These are phyloP conservation scores for Vitis hybrid DNA, from an alignment of 177 flowering plant genomes.

Conservation along the genomic window DNA sequence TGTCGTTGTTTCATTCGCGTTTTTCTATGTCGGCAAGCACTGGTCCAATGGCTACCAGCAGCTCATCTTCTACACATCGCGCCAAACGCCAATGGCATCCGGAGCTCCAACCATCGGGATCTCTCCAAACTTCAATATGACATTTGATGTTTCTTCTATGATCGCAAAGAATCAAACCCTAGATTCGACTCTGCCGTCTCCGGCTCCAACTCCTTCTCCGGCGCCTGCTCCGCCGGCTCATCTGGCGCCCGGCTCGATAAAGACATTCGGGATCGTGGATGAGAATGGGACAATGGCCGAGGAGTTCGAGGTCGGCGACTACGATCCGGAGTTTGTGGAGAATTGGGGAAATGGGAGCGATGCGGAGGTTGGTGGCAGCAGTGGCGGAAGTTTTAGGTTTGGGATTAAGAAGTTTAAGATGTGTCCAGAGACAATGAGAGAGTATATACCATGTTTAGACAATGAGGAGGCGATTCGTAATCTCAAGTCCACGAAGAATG, in stretches of 20 bases:
- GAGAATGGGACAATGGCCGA: constrained; percentile 80
- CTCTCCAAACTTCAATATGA: constrained; percentile 49
- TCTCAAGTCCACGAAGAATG: constrained; percentile 45
- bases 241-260: constrained; percentile 35
- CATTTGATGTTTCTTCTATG: constrained; percentile 31
- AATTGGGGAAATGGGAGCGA: constrained; percentile 41
- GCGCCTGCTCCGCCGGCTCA: constrained; percentile 7
- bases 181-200: background rate
- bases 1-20: constrained; percentile 23
- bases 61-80: constrained; percentile 47
- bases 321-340: constrained; percentile 54
- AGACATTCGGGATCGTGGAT: constrained; percentile 67
- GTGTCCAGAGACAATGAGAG: constrained; percentile 50
- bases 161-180: constrained; percentile 20
- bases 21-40: constrained; percentile 67
- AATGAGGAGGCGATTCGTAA: constrained; percentile 50
- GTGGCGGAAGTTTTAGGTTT: constrained; percentile 1
- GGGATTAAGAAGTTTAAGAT: constrained; percentile 30
- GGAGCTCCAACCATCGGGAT: constrained; percentile 29
- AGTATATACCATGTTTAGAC: constrained; percentile 64
- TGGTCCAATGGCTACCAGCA: constrained; percentile 66
- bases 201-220: background rate
- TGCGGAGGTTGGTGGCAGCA: constrained; percentile 12
- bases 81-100: constrained; percentile 15
- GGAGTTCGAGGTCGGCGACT: constrained; percentile 73